These are phyloP conservation scores for Zymoseptoria ardabiliae DNA, from an alignment of 2,329 filamentous ascomycete species.

Conservation along the genomic window DNA sequence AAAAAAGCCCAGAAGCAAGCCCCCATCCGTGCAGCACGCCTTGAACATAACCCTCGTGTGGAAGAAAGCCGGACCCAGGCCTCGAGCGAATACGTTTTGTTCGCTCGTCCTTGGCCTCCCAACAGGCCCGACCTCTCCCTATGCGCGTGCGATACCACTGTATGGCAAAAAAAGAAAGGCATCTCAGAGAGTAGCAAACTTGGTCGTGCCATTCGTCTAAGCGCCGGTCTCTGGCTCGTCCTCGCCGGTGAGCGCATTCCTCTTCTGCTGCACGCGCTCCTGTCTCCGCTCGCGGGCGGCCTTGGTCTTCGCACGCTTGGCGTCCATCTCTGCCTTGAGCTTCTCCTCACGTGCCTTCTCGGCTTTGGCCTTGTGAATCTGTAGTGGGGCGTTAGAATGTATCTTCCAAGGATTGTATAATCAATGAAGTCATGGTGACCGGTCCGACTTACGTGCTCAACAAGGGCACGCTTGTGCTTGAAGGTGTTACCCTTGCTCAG, in stretches of 20 bases:
- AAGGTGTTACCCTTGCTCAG: constrained; percentile 99
- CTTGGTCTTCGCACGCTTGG: constrained; percentile 99
- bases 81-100: constrained; percentile 13
- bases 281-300: constrained; percentile 96
- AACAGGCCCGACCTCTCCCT: constrained; percentile 2
- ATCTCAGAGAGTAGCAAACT: constrained; percentile 10
- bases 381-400: constrained; percentile 19
- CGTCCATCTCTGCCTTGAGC: constrained; percentile 99
- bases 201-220: background rate
- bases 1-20: constrained; percentile 17
- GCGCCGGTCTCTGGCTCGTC: constrained; percentile 31
- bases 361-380: constrained; percentile 99
- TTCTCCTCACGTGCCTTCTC: constrained; percentile 94
- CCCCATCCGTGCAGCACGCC: constrained; percentile 16
- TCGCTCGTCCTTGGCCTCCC: constrained; percentile 18
- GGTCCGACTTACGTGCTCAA: constrained; percentile 87
- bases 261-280: constrained; percentile 87
- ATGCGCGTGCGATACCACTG: constrained; percentile 15
- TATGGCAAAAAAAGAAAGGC: constrained; percentile 8
- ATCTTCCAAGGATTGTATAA: constrained; percentile 2
- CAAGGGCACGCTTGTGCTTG: constrained; percentile 99
- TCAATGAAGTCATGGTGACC: constrained; percentile 31
- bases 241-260: constrained; percentile 73
- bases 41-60: constrained; percentile 18
- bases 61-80: constrained; percentile 16